A percentile compares a stretch with the other conserved stretches of the same genome.
These are phyloP conservation scores for Dactylonectria estremocensis DNA, from an alignment of 2,329 filamentous ascomycete species.

Conservation along the genomic window DNA sequence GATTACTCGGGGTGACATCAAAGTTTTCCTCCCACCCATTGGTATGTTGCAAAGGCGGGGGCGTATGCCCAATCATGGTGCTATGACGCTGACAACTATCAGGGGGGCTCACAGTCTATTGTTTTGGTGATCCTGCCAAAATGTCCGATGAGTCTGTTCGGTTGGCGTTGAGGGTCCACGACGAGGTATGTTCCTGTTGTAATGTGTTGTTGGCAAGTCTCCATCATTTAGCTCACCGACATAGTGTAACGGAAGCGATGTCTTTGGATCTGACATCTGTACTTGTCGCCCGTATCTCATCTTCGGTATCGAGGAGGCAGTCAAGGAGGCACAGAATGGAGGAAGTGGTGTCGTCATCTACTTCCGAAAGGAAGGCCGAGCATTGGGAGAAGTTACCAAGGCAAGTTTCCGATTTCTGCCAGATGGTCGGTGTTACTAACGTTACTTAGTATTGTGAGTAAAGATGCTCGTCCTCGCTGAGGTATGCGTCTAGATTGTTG, in stretches of 20 bases:
- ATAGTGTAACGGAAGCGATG: conserved; percentile 94
- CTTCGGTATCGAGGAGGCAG: conserved; percentile 96
- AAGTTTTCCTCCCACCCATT: conserved; percentile 95
- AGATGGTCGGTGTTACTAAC: conserved; percentile 34
- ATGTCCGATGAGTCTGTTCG: conserved; percentile 89
- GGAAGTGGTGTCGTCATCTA: conserved; percentile 97
- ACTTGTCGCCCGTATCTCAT: conserved; percentile 96
- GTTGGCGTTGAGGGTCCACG: conserved; percentile 86
- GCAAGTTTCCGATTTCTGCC: conserved; percentile 65
- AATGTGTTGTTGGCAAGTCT: background rate
- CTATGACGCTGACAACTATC: conserved; percentile 27
- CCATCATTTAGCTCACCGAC: conserved; percentile 30
- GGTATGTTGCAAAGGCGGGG: conserved; percentile 60
- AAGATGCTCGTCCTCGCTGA: conserved; percentile 13
- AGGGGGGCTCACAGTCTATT: conserved; percentile 94
- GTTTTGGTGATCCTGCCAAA: conserved; percentile 94
- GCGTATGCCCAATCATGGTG: background rate
- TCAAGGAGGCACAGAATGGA: conserved; percentile 95
- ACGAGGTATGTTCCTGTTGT: conserved; percentile 63
- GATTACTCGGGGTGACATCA: conserved; percentile 94
- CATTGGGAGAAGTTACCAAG: conserved; percentile 95
- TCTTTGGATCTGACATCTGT: conserved; percentile 98
- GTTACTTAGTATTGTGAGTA: conserved; percentile 42
- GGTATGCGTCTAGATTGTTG: conserved; percentile 29
- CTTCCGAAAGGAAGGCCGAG: conserved; percentile 97